These are phyloP conservation scores for Acanthamoeba lenticulata DNA, from an alignment of 208 protist genomes.

Conservation along the genomic window DNA sequence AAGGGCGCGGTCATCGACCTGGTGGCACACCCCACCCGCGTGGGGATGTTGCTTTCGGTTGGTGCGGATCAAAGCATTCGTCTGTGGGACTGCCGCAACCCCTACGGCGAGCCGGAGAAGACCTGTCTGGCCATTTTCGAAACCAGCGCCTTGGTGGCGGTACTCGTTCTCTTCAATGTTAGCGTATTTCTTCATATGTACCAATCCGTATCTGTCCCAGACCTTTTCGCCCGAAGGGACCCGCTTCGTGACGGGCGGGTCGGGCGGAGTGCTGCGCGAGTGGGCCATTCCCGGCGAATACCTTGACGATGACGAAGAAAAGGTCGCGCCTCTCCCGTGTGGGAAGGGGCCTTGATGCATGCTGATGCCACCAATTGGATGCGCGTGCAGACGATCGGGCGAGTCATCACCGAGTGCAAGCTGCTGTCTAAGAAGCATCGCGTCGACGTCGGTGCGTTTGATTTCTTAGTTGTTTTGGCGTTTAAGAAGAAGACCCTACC, in stretches of 20 bases:
- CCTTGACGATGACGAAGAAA: background rate
- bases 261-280: background rate
- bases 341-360: slow-evolving; percentile 3
- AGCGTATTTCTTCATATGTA: background rate
- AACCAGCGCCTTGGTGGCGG: background rate
- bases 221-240: background rate
- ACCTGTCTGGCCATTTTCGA: background rate
- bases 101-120: slow-evolving; percentile 23
- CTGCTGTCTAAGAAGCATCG: slow-evolving; percentile 10
- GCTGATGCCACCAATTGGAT: background rate
- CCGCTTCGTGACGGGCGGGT: background rate
- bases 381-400: background rate
- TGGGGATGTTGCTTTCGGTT: background rate
- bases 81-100: slow-evolving; percentile 30
- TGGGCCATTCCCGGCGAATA: slow-evolving; percentile 13
- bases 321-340: background rate
- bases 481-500: too few relatives aligned
- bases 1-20: background rate
- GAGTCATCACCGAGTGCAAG: background rate
- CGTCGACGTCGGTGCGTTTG: slow-evolving; percentile 14
- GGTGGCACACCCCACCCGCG: background rate
- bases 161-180: background rate
- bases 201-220: background rate
- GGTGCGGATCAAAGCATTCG: background rate
- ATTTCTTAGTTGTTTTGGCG: too few relatives aligned